Base-by-base conservation (phyloP, 208 protist genomes). In the Acanthamoeba divionensis region DNA sequence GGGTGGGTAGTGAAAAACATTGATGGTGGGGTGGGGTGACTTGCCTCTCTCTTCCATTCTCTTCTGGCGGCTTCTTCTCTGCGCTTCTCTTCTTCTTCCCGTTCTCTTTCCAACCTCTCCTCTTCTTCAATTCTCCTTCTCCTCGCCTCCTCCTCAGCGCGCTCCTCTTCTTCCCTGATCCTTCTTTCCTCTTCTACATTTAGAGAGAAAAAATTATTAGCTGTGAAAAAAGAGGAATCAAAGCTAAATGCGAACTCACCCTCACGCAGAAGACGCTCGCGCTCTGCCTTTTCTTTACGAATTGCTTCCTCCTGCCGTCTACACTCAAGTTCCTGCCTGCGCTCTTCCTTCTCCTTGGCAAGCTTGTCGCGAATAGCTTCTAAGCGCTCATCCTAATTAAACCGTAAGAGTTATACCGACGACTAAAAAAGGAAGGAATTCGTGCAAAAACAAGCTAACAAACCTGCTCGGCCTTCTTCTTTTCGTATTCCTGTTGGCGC, bases 301-400 rank as follows among this genome's bases (percentile, higher is more conserved):
- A 41, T 41, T 1, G 36, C 55, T 29, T 63, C 24, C 26, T 63
- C 24, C 26, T 63, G 55, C 26, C 55, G 0, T 63, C 55, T 24
- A 31, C 24, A 4, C 55, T 86, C 77, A 33, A 67, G 44, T 31
- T 86, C 77, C 77, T 86, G 38, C 13, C 77, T 10, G 26, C 77
- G 47, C 29, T 86, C 31, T 33, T 86, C 77, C 21, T 44, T n/a
- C 52, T 60, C 77, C 26, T 67, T 66, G n/a, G 38, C 77, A 4
- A 86, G 77, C 77, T 86, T 31, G 21, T 33, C 44, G 24, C 77
- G 77, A 33, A 86, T 86, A n/a, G 18, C 77, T 24, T 67, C 77
- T 4, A 86, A 50, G 38, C 77, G 77, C 38, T 86, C 54, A 41
- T 86, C 77, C 77, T 80, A 50, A 41, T 41, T 41, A 41, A 41